phyloP scores from a whole-genome alignment of 306 rosid genomes.

The Prunus fruticosa region DNA sequence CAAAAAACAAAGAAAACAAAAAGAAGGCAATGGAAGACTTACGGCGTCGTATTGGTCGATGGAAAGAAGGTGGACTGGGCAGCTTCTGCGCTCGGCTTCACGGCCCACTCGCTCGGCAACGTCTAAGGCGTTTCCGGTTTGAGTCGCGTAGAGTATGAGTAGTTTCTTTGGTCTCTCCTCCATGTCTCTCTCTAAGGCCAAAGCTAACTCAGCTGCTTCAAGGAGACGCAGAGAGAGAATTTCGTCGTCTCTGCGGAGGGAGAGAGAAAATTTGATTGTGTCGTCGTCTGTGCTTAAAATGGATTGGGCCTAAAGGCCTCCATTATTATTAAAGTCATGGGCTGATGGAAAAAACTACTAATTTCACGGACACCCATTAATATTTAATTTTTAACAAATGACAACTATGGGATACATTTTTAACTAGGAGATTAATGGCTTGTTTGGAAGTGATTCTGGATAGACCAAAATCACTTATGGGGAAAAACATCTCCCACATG shows the following conservation, averaged over 20 bases:
- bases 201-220: background rate
- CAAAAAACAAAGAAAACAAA: background rate
- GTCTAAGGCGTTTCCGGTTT: constrained; percentile 88
- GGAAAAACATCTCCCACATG: no score
- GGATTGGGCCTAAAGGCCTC: background rate
- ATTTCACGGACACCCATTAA: no score
- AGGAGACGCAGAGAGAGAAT: background rate
- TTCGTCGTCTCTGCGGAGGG: background rate
- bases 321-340: no score
- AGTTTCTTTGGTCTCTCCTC: constrained; percentile 45
- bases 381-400: no score
- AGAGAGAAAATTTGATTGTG: background rate
- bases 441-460: no score
- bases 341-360: no score
- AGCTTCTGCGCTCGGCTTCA: constrained; percentile 74
- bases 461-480: no score
- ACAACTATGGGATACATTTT: no score
- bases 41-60: constrained; percentile 69
- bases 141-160: constrained; percentile 64
- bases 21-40: constrained; percentile 2
- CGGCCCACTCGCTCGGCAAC: constrained; percentile 82
- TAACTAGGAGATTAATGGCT: no score
- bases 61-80: constrained; percentile 50
- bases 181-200: constrained; percentile 6
- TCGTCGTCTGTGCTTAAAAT: background rate